Conservation (phyloP, 257 asterid genomes). For the Ophiorrhiza pumila region DNA sequence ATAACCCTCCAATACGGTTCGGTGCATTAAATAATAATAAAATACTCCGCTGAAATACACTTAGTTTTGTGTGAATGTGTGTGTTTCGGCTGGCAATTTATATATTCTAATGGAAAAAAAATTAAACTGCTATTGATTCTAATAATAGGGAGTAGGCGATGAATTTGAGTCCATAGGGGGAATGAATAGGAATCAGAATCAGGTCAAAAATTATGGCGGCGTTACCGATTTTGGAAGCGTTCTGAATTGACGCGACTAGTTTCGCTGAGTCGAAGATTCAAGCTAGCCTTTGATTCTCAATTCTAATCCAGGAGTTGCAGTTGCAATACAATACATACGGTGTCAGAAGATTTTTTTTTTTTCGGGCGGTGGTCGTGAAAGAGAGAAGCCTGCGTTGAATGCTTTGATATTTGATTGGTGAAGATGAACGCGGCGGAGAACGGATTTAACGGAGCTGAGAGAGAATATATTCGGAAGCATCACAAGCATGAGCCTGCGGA, state of each 20-base stretch:
- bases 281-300: neutral
- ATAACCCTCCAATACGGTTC: neutral
- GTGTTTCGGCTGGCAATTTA: constrained; percentile 10
- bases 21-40: neutral
- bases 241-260: constrained; percentile 21
- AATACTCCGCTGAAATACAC: neutral
- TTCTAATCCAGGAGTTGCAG: neutral
- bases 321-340: constrained; percentile 6
- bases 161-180: constrained; percentile 7
- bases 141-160: neutral
- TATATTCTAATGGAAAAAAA: constrained; percentile 6
- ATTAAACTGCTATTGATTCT: neutral
- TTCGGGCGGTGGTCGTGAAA: constrained; percentile 3
- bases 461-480: constrained; percentile 51
- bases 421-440: constrained; percentile 37
- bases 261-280: neutral
- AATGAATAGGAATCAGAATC: constrained; percentile 1
- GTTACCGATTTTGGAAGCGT: constrained; percentile 13
- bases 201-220: constrained; percentile 2
- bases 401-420: constrained; percentile 1
- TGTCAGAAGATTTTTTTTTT: neutral
- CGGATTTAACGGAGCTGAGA: constrained; percentile 47
- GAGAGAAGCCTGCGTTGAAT: neutral
- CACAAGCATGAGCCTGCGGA: constrained; percentile 50
- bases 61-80: neutral